These are phyloP conservation scores for Boletellus sp. DNA, from an alignment of 768 basidiomycete genomes.

Conservation along the genomic window DNA sequence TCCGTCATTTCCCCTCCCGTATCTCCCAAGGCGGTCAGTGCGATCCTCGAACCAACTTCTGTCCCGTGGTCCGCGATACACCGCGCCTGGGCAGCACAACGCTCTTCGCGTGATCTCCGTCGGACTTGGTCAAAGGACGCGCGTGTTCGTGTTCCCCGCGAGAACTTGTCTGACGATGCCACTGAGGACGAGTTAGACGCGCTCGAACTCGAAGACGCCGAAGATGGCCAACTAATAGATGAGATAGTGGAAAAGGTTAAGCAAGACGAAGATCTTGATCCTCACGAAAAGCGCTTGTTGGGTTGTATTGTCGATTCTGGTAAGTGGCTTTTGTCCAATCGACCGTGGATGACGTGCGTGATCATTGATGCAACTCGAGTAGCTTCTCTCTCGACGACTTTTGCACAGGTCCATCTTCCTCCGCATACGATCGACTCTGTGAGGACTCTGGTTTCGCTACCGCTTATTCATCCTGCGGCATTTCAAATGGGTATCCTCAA, in stretches of 20 bases:
- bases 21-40: constrained; percentile 12
- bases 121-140: constrained; percentile 60
- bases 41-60: constrained; percentile 44
- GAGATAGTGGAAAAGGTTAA: constrained; percentile 75
- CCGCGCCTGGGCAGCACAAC: constrained; percentile 60
- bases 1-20: constrained; percentile 8
- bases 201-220: constrained; percentile 33
- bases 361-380: constrained; percentile 4
- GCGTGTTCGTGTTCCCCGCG: constrained; percentile 31
- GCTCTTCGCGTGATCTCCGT: constrained; percentile 47
- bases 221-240: constrained; percentile 38
- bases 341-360: not conserved
- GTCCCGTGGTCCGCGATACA: constrained; percentile 68
- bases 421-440: constrained; percentile 87
- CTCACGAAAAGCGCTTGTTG: constrained; percentile 77
- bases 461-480: constrained; percentile 80
- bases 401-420: constrained; percentile 85
- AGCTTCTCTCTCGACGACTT: constrained; percentile 79
- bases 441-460: constrained; percentile 86
- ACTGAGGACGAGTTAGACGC: constrained; percentile 30
- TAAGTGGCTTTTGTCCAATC: constrained; percentile 28
- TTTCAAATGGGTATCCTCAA: constrained; percentile 88
- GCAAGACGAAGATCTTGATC: constrained; percentile 70
- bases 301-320: constrained; percentile 84
- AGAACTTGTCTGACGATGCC: constrained; percentile 34